Percentiles rank a stretch among this genome's conserved stretches.
Conservation (phyloP, 768 basidiomycete genomes). For the Piloderma croceum region DNA sequence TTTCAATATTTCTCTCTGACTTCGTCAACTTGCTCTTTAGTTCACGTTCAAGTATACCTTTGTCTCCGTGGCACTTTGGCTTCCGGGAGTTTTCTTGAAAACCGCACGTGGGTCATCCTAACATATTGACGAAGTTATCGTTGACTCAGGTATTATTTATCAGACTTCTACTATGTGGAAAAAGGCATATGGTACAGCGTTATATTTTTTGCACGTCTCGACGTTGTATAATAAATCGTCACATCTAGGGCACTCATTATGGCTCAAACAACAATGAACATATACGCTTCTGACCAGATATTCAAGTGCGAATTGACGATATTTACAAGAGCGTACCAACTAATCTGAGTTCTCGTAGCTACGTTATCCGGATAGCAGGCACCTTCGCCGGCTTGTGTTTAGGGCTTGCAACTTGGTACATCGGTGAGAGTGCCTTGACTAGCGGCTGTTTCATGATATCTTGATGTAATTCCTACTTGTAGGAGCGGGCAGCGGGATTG, state of each 20-base stretch:
- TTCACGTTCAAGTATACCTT: slow-evolving; percentile 49
- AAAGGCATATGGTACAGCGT: slow-evolving; percentile 42
- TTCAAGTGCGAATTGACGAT: slow-evolving; percentile 31
- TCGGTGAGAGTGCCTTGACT: slow-evolving; percentile 24
- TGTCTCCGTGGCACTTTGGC: slow-evolving; percentile 46
- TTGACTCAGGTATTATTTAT: slow-evolving; percentile 2
- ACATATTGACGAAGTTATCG: background rate
- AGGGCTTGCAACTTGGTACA: slow-evolving; percentile 48
- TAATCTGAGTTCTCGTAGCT: slow-evolving; percentile 20
- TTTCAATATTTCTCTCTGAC: background rate
- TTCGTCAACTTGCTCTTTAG: slow-evolving; percentile 13
- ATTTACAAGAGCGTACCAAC: background rate
- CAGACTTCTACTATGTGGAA: slow-evolving; percentile 38
- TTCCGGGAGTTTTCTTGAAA: slow-evolving; percentile 37
- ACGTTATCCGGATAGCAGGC: slow-evolving; percentile 39
- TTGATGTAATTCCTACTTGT: background rate
- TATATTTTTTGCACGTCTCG: background rate
- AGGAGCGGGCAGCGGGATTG: slow-evolving; percentile 41
- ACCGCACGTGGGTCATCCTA: slow-evolving; percentile 35
- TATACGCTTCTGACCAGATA: slow-evolving; percentile 55
- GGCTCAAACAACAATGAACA: slow-evolving; percentile 52
- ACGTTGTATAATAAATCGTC: background rate
- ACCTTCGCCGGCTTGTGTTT: slow-evolving; percentile 36
- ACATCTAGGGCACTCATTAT: slow-evolving; percentile 51
- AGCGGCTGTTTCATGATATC: background rate